Evolutionary conservation across 106 monocot species (phyloP), one percentile per base, ranked within the genome.

Genomic region (Dendrobium officinale): DNA sequence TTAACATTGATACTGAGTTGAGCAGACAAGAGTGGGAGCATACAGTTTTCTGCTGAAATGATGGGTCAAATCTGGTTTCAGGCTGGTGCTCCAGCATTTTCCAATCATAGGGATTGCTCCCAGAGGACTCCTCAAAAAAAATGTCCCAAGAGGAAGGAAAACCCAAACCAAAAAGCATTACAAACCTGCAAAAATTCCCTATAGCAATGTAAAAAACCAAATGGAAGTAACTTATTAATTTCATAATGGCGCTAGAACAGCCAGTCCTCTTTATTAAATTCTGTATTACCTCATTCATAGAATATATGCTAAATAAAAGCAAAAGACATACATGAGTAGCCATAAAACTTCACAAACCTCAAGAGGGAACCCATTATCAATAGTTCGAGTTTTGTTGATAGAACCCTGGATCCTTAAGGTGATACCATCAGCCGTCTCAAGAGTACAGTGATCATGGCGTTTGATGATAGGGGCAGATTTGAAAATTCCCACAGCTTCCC

Each of bases 341-440:
- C 19, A 43, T 5, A 76, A 76, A 26, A 11, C 26, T 74, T 4
- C n/a, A 22, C 74, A 20, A 19, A 74, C 74, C 74, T 74, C 43
- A 29, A 74, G 16, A 44, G 74, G 43, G n/a, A 43, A 74, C 7
- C 72, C 80, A 55, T 81, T 75, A 44, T 58, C 74, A 75, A 74
- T 55, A 75, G 81, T 75, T 10, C 81, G 73, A 26, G 40, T 33
- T 58, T 75, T 56, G 42, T 81, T 81, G 13, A 81, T 73, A 42
- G 67, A 17, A 22, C 81, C 81, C 55, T 56, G 42, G 75, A 81
- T 42, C 74, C 11, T 74, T 74, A 81, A 10, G 20, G 42, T 58
- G 55, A 81, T 81, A 15, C 74, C 74, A 43, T 81, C 74, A n/a
- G 81, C 81, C 31, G 81, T 58, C 74, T 81, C 74, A 17, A 81